Percentiles rank a stretch among this genome's conserved stretches.
Conservation (phyloP, 331 rosid species). For the Pyracantha coccinea region DNA sequence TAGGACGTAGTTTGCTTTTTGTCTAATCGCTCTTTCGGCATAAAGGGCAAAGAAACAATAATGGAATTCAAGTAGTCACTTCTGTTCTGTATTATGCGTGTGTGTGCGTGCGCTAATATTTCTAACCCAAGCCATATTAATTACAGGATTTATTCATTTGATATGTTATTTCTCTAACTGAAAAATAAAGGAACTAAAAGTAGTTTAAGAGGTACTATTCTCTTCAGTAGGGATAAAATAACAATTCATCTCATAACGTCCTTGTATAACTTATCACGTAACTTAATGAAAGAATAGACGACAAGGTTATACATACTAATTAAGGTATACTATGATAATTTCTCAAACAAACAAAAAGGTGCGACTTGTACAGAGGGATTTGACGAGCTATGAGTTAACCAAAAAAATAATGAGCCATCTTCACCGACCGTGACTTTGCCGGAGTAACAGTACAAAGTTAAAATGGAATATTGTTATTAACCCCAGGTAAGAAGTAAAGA, state of each 20-base stretch:
- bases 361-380: too few relatives aligned
- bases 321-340: too few relatives aligned
- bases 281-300: too few relatives aligned
- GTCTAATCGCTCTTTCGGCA: neutral
- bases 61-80: neutral
- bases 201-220: neutral
- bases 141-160: neutral
- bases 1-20: neutral
- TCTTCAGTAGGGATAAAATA: neutral
- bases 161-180: neutral
- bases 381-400: too few relatives aligned
- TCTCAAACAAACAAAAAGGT: too few relatives aligned
- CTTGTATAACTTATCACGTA: too few relatives aligned
- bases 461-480: neutral
- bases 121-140: neutral
- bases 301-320: too few relatives aligned
- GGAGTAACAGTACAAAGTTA: neutral
- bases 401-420: neutral
- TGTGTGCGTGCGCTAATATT: neutral
- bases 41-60: neutral
- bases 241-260: too few relatives aligned
- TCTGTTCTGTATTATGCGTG: neutral
- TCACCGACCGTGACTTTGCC: neutral
- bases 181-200: neutral
- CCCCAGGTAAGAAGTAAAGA: neutral